Base-by-base conservation (phyloP, 2,329 filamentous ascomycete genomes). In the Lachnellula occidentalis region DNA sequence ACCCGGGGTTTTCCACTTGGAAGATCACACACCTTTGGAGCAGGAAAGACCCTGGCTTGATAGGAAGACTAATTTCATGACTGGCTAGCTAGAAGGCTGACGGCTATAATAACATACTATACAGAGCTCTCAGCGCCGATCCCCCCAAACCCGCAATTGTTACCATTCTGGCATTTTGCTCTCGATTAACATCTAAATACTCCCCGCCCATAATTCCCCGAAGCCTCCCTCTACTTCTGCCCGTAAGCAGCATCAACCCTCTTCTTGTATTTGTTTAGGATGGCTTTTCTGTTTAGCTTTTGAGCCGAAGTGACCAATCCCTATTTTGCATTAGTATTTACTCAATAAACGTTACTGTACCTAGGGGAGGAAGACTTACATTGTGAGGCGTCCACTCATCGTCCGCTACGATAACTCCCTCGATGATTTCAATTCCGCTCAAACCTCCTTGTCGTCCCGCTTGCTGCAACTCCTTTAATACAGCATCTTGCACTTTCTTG, bases 321-420 rank as follows among this genome's bases (percentile, higher is more conserved):
- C 85, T 87, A 61, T 5, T 21, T 9, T 34, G 3, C n/a, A 54
- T 36, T 50, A 65, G 37, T 19, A 11, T 5, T 31, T 9, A 4
- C 12, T 31, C 27, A 9, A 12, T 24, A 24, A 24, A 24, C 4
- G 2, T 24, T 24, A 24, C 24, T 24, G 24, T 24, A 1, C 5
- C 24, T 24, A 12, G 27, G 27, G 27, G 9, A 31, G 27, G 9
- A 9, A 31, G 4, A 31, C 27, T 31, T 31, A 31, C 88, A 68
- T 85, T 92, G 51, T 83, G 79, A 48, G 90, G 87, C 54, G 87
- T 92, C 90, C 90, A 95, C 72, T 94, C 90, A 67, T 92, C 89
- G 60, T 92, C 87, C 0, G 85, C 83, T 52, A 95, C 70, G 27
- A 92, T 86, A 22, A 94, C 85, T 49, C 85, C 88, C 27, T 81